A percentile compares a stretch with the other conserved stretches of the same genome.
phyloP scores from a whole-genome alignment of 768 basidiomycete species.

The Trametes cubensis region DNA sequence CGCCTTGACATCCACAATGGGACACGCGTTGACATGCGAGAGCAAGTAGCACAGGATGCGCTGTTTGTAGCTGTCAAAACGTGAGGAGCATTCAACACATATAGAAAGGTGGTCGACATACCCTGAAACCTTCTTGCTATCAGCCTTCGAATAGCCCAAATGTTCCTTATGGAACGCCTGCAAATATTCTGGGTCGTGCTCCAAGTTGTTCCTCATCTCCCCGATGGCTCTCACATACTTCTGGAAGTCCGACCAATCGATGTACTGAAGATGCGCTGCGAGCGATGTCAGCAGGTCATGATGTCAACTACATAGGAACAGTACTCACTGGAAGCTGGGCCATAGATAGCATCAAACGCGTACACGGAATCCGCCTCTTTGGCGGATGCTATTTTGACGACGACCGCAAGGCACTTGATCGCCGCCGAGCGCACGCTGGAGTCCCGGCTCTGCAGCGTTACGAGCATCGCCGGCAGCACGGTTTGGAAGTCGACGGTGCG shows the following conservation, averaged over 20 bases:
- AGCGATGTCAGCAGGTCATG: slow-evolving; percentile 28
- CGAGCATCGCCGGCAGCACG: slow-evolving; percentile 69
- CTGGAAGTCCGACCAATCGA: slow-evolving; percentile 64
- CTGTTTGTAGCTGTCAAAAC: slow-evolving; percentile 59
- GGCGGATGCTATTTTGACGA: slow-evolving; percentile 43
- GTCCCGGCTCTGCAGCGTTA: slow-evolving; percentile 55
- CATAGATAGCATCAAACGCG: slow-evolving; percentile 75
- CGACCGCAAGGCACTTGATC: slow-evolving; percentile 54
- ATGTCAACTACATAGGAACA: no score
- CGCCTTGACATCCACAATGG: slow-evolving; percentile 49
- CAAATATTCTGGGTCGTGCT: slow-evolving; percentile 62
- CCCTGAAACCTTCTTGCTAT: slow-evolving; percentile 58
- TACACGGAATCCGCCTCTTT: slow-evolving; percentile 58
- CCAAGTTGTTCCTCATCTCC: slow-evolving; percentile 55
- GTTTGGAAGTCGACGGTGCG: slow-evolving; percentile 78
- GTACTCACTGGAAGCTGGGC: slow-evolving; percentile 54
- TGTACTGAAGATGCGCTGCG: slow-evolving; percentile 59
- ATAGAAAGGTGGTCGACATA: slow-evolving; percentile 37
- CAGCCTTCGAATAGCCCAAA: slow-evolving; percentile 48
- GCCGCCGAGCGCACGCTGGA: slow-evolving; percentile 51
- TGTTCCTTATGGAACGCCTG: slow-evolving; percentile 62
- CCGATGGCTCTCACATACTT: slow-evolving; percentile 58
- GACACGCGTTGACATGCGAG: slow-evolving; percentile 73
- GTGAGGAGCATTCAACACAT: neutral
- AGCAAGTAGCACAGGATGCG: slow-evolving; percentile 75